Conservation (phyloP, 78 protist genomes). For the Isochrysis galbana region DNA sequence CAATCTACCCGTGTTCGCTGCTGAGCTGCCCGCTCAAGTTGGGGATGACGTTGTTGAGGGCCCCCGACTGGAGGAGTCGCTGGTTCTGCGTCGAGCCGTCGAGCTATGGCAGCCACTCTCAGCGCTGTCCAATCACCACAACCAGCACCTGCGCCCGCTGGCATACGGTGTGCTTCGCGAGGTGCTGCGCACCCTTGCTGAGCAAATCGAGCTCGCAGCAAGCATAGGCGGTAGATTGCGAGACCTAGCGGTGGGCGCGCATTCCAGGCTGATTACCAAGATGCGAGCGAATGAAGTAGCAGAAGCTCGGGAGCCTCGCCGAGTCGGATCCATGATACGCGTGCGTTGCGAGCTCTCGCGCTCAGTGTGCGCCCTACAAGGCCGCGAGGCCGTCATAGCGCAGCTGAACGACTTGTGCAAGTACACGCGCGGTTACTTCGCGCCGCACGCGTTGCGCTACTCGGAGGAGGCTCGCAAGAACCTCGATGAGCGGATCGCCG, state of each 20-base stretch:
- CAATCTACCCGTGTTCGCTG: neutral
- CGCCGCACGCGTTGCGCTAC: neutral
- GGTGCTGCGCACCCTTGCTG: neutral
- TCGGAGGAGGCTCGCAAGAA: neutral
- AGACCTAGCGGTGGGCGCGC: neutral
- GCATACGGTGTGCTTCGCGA: neutral
- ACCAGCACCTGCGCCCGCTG: neutral
- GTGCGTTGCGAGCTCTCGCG: neutral
- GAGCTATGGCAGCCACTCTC: neutral
- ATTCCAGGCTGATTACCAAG: neutral
- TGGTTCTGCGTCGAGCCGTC: neutral
- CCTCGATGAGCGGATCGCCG: neutral
- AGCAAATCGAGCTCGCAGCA: neutral
- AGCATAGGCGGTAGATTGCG: neutral
- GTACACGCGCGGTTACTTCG: neutral
- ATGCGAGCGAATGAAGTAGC: neutral
- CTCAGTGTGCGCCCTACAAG: neutral
- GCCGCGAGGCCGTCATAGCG: neutral
- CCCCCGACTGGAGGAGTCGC: neutral
- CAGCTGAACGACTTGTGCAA: neutral
- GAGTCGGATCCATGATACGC: neutral
- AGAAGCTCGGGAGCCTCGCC: neutral
- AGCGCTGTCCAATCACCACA: neutral
- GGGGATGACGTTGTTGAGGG: neutral
- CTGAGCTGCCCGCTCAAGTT: neutral